Evolutionary conservation across 345 rosid species (phyloP).

Genomic region (Bretschneidera sinensis): DNA sequence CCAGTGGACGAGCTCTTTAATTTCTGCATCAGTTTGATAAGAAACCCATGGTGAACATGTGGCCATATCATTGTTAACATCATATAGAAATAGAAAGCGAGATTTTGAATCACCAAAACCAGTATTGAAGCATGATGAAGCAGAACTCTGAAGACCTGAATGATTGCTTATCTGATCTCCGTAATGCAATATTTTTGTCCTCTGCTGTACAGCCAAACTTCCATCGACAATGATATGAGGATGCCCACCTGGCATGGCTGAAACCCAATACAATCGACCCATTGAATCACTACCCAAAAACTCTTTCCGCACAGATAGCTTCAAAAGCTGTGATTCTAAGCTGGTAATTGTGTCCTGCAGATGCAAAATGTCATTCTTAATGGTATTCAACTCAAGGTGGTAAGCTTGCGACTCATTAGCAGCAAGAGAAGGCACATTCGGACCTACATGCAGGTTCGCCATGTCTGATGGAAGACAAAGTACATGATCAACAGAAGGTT

Average conservation of each 20-base stretch:
- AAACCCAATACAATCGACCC: conserved; percentile 84
- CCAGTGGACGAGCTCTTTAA: conserved; percentile 66
- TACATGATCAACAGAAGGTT: conserved; percentile 26
- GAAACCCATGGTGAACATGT: conserved; percentile 46
- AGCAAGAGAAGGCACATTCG: conserved; percentile 36
- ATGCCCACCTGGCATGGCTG: conserved; percentile 43
- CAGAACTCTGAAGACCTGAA: conserved; percentile 17
- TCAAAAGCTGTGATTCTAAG: conserved; percentile 56
- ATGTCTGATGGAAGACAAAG: conserved; percentile 24
- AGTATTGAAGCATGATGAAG: conserved; percentile 17
- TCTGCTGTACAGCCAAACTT: conserved; percentile 47
- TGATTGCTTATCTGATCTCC: not conserved
- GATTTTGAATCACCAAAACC: conserved; percentile 47
- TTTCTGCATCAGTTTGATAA: conserved; percentile 72
- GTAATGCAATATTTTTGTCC: conserved; percentile 17
- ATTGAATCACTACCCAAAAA: conserved; percentile 81
- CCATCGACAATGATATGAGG: conserved; percentile 68
- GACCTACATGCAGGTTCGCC: conserved; percentile 18
- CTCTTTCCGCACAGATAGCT: conserved; percentile 64
- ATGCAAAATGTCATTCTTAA: conserved; percentile 46
- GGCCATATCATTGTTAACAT: conserved; percentile 32
- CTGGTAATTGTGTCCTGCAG: conserved; percentile 56
- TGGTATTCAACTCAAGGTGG: conserved; percentile 49
- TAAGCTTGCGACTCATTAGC: conserved; percentile 46
- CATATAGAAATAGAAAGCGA: conserved; percentile 44